phyloP scores from a whole-genome alignment of 371 early-diverging fungal species.

The Mortierella sp. region DNA sequence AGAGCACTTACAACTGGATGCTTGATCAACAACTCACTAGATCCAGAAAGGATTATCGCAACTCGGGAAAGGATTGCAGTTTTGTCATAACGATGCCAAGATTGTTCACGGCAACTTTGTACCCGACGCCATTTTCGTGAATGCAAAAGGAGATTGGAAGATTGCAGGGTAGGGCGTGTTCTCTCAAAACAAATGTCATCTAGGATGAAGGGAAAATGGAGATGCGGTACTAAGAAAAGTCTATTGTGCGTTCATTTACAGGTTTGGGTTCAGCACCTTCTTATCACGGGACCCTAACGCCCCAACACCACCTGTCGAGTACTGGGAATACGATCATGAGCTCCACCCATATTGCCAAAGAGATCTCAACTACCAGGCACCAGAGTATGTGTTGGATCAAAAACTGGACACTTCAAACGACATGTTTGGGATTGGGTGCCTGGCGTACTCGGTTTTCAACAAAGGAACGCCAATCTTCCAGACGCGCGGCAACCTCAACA shows the following conservation, averaged over 20 bases:
- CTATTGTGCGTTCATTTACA: constrained; percentile 16
- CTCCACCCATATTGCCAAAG: constrained; percentile 76
- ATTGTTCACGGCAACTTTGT: constrained; percentile 84
- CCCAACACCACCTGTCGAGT: constrained; percentile 45
- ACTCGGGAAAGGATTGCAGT: constrained; percentile 78
- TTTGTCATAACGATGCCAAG: constrained; percentile 75
- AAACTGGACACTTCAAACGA: constrained; percentile 70
- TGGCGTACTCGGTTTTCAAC: constrained; percentile 81
- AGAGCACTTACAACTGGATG: not conserved
- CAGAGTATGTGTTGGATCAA: constrained; percentile 78
- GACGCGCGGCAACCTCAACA: constrained; percentile 73
- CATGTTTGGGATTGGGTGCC: constrained; percentile 85
- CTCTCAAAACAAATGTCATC: not conserved
- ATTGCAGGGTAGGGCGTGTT: constrained; percentile 73
- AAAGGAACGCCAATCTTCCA: constrained; percentile 74
- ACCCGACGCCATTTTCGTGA: constrained; percentile 83
- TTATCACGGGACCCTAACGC: constrained; percentile 60
- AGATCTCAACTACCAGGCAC: constrained; percentile 82
- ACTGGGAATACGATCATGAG: constrained; percentile 67
- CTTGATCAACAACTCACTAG: constrained; percentile 37
- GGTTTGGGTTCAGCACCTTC: constrained; percentile 75
- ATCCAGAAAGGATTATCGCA: constrained; percentile 89
- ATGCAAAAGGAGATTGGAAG: constrained; percentile 91
- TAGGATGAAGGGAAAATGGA: not conserved
- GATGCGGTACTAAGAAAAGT: not conserved